Percentiles rank a stretch among this genome's conserved stretches.
phyloP scores from a whole-genome alignment of 1,284 basidiomycete species.

The Leccinum insolens region DNA sequence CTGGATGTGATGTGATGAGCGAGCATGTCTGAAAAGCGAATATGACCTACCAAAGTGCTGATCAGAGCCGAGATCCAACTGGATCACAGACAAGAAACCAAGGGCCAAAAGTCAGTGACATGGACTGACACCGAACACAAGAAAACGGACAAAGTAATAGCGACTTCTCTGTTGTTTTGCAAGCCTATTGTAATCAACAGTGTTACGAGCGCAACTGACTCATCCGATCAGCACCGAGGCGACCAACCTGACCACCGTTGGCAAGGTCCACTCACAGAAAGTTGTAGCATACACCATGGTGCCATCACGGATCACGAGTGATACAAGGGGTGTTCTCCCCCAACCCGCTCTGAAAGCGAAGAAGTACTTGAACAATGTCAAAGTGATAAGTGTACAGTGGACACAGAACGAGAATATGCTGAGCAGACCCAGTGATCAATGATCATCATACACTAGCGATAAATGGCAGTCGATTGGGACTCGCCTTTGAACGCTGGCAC shows the following conservation, averaged over 20 bases:
- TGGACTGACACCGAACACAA: neutral
- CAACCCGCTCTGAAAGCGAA: constrained; percentile 14
- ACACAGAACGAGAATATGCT: constrained; percentile 20
- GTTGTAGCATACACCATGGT: constrained; percentile 14
- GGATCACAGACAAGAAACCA: neutral
- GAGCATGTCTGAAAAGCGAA: neutral
- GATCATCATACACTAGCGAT: neutral
- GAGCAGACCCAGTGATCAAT: neutral
- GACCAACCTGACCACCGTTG: neutral
- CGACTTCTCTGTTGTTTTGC: constrained; percentile 14
- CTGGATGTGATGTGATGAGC: constrained; percentile 8
- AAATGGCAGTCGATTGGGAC: neutral
- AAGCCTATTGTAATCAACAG: constrained; percentile 9
- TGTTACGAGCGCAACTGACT: constrained; percentile 15
- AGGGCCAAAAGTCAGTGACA: constrained; percentile 10
- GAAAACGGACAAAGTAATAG: constrained; percentile 21
- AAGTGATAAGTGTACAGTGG: constrained; percentile 22
- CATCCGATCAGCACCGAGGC: constrained; percentile 4
- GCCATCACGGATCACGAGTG: constrained; percentile 24
- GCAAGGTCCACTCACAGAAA: constrained; percentile 10
- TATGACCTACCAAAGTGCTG: constrained; percentile 21
- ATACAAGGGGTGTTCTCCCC: constrained; percentile 23
- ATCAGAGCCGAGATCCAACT: constrained; percentile 22
- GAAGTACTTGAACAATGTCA: constrained; percentile 26
- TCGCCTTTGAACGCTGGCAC: constrained; percentile 12